Conservation (phyloP, 371 early-diverging fungal genomes). For the Rhizopus delemar region DNA sequence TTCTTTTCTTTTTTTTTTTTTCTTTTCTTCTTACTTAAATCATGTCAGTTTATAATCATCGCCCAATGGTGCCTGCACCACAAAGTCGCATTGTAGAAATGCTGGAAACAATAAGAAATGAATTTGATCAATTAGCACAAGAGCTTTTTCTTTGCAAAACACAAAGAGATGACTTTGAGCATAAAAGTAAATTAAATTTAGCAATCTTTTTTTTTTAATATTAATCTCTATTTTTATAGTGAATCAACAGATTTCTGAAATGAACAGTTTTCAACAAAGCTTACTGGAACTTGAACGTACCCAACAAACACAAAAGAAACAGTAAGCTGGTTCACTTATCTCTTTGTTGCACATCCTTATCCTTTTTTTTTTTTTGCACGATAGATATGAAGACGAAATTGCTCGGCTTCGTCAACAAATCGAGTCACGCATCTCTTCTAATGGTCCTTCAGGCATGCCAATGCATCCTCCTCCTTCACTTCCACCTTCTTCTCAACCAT, state of each 20-base stretch:
- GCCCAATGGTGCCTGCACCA: slow-evolving; percentile 79
- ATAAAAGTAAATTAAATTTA: slow-evolving; percentile 67
- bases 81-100: slow-evolving; percentile 78
- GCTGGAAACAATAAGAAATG: slow-evolving; percentile 80
- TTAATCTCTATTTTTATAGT: slow-evolving; percentile 37
- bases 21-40: slow-evolving; percentile 1
- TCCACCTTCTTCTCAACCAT: slow-evolving; percentile 21
- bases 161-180: slow-evolving; percentile 89
- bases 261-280: slow-evolving; percentile 77
- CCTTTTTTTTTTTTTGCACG: no score
- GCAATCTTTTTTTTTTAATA: background rate
- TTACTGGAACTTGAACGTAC: slow-evolving; percentile 80
- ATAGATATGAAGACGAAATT: slow-evolving; percentile 54
- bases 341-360: background rate
- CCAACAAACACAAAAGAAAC: slow-evolving; percentile 76
- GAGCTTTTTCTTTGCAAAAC: slow-evolving; percentile 75
- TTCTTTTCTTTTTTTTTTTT: background rate
- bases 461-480: slow-evolving; percentile 21
- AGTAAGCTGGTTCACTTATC: slow-evolving; percentile 36
- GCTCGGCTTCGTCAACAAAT: slow-evolving; percentile 49
- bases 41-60: slow-evolving; percentile 80
- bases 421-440: slow-evolving; percentile 30
- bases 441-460: slow-evolving; percentile 28
- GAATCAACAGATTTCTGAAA: slow-evolving; percentile 77
- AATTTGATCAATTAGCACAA: slow-evolving; percentile 81